A percentile compares a stretch with the other conserved stretches of the same genome.
Evolutionary conservation across 2,329 filamentous ascomycete genomes (phyloP).

Genomic region (Aspergillus udagawae): DNA sequence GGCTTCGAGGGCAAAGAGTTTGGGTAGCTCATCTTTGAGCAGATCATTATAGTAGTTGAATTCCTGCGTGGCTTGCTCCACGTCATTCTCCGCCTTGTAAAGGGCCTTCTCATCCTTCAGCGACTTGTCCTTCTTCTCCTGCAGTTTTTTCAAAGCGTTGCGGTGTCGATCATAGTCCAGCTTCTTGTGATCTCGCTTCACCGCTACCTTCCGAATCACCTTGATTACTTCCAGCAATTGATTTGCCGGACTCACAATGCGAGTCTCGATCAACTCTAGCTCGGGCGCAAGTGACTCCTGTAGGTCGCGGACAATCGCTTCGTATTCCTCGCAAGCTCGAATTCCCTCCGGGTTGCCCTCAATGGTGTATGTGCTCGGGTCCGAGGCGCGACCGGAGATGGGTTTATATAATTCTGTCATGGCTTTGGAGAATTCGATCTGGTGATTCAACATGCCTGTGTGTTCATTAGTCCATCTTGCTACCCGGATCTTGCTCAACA

Average conservation of each 20-base stretch:
- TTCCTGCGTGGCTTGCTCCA: conserved; percentile 88
- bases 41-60: conserved; percentile 98
- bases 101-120: conserved; percentile 96
- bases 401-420: conserved; percentile 97
- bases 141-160: conserved; percentile 80
- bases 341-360: conserved; percentile 93
- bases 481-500: not conserved
- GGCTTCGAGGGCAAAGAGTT: conserved; percentile 81
- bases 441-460: conserved; percentile 83
- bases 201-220: conserved; percentile 79
- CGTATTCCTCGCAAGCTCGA: conserved; percentile 92
- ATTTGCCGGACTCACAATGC: conserved; percentile 87
- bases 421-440: conserved; percentile 96
- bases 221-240: conserved; percentile 95
- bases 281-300: conserved; percentile 86
- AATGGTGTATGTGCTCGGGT: conserved; percentile 75
- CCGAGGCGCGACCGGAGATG: conserved; percentile 91
- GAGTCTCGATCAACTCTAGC: conserved; percentile 92
- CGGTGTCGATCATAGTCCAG: conserved; percentile 91
- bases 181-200: conserved; percentile 95
- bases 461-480: conserved; percentile 1
- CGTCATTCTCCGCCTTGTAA: conserved; percentile 90
- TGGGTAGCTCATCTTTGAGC: conserved; percentile 90
- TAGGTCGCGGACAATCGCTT: conserved; percentile 81
- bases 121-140: conserved; percentile 95